These are phyloP conservation scores for Hypholoma sublateritium DNA, from an alignment of 768 basidiomycete species.

Conservation along the genomic window DNA sequence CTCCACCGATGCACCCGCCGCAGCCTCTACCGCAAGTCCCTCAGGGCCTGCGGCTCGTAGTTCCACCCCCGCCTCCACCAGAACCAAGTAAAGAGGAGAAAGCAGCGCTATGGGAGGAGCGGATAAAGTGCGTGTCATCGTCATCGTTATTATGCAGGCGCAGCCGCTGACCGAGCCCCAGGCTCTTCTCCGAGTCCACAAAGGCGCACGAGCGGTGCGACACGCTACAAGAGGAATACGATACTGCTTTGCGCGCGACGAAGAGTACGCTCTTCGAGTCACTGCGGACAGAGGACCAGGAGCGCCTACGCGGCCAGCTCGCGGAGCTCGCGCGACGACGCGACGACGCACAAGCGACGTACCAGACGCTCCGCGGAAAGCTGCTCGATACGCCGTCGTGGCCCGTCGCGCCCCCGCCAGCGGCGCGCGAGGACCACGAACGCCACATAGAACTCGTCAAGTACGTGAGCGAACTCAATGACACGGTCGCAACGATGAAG, in stretches of 20 bases:
- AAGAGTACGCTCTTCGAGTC: conserved; percentile 3
- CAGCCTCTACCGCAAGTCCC: neutral
- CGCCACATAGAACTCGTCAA: neutral
- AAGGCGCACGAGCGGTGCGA: conserved; percentile 5
- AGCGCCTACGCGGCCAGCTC: neutral
- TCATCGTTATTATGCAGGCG: neutral
- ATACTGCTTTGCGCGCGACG: conserved; percentile 2
- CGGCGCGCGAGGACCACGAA: conserved; percentile 6
- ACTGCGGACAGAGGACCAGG: conserved; percentile 5
- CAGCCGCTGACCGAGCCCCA: neutral
- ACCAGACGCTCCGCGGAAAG: neutral
- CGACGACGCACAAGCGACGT: neutral
- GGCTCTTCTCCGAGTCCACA: conserved; percentile 16
- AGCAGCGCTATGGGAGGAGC: conserved; percentile 14
- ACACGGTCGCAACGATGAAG: conserved; percentile 1
- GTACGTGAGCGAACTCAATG: neutral
- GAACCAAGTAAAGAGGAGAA: conserved; percentile 11
- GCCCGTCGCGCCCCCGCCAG: conserved; percentile 8
- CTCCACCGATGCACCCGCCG: conserved; percentile 5
- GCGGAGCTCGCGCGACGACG: neutral
- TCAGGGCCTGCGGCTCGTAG: neutral
- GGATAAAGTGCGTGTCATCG: conserved; percentile 14
- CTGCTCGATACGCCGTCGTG: conserved; percentile 8
- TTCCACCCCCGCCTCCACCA: neutral
- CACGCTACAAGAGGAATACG: conserved; percentile 8